A percentile compares a stretch with the other conserved stretches of the same genome.
Conservation (phyloP, 257 asterid genomes). For the Solanum paucissectum region DNA sequence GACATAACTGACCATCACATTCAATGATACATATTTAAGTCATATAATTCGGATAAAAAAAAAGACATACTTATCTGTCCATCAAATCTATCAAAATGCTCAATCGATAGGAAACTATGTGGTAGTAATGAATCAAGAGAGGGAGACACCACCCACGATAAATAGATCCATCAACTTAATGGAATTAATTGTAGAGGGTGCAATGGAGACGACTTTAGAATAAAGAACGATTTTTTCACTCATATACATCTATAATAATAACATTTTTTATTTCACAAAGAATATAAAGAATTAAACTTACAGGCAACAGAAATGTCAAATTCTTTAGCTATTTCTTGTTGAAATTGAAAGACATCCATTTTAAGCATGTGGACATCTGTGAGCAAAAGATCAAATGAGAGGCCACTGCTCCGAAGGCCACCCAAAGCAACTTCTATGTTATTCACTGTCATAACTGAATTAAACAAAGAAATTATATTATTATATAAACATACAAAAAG, state of each 20-base stretch:
- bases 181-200: too few relatives aligned
- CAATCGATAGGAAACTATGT: too few relatives aligned
- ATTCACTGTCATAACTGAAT: neutral
- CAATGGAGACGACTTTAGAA: too few relatives aligned
- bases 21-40: neutral
- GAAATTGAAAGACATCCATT: slow-evolving; percentile 44
- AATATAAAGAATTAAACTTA: slow-evolving; percentile 10
- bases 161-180: too few relatives aligned
- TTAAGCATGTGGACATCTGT: slow-evolving; percentile 49
- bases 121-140: too few relatives aligned
- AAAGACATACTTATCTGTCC: too few relatives aligned
- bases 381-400: neutral
- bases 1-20: slow-evolving; percentile 33
- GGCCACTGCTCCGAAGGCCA: neutral
- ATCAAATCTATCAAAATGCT: too few relatives aligned
- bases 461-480: neutral
- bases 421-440: neutral
- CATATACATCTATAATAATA: too few relatives aligned
- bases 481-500: neutral
- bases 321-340: slow-evolving; percentile 28
- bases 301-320: slow-evolving; percentile 45
- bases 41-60: neutral
- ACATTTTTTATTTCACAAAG: neutral
- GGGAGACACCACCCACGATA: too few relatives aligned
- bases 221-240: neutral